Conservation (phyloP, 1,284 basidiomycete genomes). For the Rhodofomes roseus region DNA sequence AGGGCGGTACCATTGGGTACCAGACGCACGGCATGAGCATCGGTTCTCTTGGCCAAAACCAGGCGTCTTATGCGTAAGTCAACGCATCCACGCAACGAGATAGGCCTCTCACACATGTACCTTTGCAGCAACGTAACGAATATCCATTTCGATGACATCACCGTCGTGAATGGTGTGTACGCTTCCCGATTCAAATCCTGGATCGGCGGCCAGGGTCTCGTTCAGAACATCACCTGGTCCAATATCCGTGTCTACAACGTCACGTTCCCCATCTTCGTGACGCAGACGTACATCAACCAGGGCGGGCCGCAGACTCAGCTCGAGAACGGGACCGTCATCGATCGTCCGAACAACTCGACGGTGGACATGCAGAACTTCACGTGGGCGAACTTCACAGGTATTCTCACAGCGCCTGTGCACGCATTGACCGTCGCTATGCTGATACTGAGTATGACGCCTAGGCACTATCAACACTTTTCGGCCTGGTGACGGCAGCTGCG, state of each 20-base stretch:
- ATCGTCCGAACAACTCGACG: not conserved
- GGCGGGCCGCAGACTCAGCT: conserved; percentile 1
- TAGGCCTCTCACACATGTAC: not conserved
- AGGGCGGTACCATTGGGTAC: not conserved
- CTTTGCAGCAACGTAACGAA: not conserved
- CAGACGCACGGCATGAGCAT: conserved; percentile 1
- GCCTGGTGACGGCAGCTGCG: conserved; percentile 1
- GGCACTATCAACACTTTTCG: not conserved
- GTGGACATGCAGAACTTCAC: not conserved
- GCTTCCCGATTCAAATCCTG: conserved; percentile 1
- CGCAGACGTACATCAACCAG: conserved; percentile 1
- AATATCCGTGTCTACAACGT: conserved; percentile 1
- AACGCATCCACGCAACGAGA: not conserved
- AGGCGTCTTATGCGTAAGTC: not conserved
- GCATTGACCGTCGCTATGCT: not conserved
- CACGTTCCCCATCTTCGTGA: conserved; percentile 1
- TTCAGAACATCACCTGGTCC: not conserved
- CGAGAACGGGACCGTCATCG: not conserved
- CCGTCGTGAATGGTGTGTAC: not conserved
- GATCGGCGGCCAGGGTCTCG: not conserved
- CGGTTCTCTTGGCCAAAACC: not conserved
- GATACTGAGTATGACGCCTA: not conserved
- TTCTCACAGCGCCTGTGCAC: not conserved
- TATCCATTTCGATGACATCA: conserved; percentile 1
- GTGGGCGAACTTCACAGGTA: conserved; percentile 1